A percentile compares a stretch with the other conserved stretches of the same genome.
Evolutionary conservation across 768 basidiomycete species (phyloP).

Genomic region (Daedalea quercina): DNA sequence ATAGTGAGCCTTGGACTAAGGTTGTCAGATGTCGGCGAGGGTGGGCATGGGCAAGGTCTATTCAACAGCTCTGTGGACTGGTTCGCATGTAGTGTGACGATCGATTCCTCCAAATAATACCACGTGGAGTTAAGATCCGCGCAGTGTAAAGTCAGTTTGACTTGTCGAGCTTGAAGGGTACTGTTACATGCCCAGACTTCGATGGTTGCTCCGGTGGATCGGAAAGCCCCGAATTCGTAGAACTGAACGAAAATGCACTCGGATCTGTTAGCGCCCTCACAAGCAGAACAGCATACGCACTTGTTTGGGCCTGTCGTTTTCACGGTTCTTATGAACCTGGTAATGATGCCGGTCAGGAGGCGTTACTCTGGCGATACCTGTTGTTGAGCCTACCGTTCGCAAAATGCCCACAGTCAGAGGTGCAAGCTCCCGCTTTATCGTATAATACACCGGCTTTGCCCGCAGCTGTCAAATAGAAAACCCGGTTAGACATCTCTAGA

Average conservation of each 20-base stretch:
- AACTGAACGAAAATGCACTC: constrained; percentile 15
- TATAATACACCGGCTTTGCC: constrained; percentile 35
- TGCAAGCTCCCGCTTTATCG: constrained; percentile 37
- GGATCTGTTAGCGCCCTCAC: not conserved
- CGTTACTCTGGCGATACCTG: constrained; percentile 1
- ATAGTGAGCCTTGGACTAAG: constrained; percentile 8
- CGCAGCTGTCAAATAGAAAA: constrained; percentile 33
- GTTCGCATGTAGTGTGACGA: constrained; percentile 29
- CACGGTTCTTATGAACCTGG: constrained; percentile 26
- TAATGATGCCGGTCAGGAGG: not conserved
- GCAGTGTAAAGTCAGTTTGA: constrained; percentile 51
- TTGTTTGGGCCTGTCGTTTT: constrained; percentile 29
- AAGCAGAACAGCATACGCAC: constrained; percentile 6
- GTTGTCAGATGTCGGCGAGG: not conserved
- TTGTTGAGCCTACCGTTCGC: constrained; percentile 23
- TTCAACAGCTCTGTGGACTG: constrained; percentile 33
- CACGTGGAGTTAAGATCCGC: constrained; percentile 49
- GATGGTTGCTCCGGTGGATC: constrained; percentile 56
- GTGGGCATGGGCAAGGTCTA: constrained; percentile 20
- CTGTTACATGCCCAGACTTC: constrained; percentile 88
- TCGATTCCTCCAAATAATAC: constrained; percentile 13
- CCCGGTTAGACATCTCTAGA: not conserved
- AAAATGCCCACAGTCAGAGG: constrained; percentile 34
- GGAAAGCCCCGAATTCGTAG: constrained; percentile 44
- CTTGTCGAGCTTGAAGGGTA: constrained; percentile 47